A percentile compares a stretch with the other conserved stretches of the same genome.
These are phyloP conservation scores for Fusarium algeriense DNA, from an alignment of 2,329 filamentous ascomycete genomes.

Conservation along the genomic window DNA sequence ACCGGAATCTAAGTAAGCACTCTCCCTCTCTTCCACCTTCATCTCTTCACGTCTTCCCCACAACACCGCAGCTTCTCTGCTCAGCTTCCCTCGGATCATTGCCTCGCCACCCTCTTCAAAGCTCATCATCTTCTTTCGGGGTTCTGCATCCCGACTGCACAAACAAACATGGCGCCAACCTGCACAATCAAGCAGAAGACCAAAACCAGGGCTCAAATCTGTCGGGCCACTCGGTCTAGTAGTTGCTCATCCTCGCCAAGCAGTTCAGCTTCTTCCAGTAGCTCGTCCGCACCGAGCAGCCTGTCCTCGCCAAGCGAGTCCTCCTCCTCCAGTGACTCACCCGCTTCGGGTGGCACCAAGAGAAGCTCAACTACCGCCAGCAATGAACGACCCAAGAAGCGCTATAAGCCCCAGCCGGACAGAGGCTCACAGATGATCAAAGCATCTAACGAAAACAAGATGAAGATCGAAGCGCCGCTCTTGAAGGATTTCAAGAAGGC, in stretches of 20 bases:
- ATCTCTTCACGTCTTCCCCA: background rate
- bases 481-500: constrained; percentile 22
- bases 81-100: background rate
- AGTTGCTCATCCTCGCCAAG: background rate
- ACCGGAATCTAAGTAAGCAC: background rate
- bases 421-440: background rate
- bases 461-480: constrained; percentile 19
- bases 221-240: background rate
- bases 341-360: background rate
- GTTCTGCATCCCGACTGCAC: background rate
- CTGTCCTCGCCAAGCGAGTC: background rate
- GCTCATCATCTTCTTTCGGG: background rate
- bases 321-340: background rate
- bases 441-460: background rate
- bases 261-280: background rate
- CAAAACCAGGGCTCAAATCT: background rate
- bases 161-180: constrained; percentile 2
- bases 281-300: background rate
- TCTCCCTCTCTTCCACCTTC: background rate
- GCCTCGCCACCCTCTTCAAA: background rate
- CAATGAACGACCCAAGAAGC: constrained; percentile 6
- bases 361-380: background rate
- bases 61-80: background rate
- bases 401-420: background rate
- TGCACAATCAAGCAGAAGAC: background rate